These are phyloP conservation scores for Zoysia japonica DNA, from an alignment of 176 grass and related monocot genomes.

Conservation along the genomic window DNA sequence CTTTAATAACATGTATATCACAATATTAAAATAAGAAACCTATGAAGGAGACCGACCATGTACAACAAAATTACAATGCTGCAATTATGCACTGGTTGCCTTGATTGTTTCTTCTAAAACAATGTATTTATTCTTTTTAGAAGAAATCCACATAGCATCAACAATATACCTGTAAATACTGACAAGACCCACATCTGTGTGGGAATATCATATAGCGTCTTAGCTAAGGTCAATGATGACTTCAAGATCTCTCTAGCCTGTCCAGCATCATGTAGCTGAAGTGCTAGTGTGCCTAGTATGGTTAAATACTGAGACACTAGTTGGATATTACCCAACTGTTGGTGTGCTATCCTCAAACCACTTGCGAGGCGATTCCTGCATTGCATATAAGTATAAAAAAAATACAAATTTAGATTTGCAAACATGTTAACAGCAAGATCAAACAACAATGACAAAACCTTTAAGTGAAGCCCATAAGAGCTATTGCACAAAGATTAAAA, in stretches of 20 bases:
- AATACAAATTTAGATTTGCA: constrained; percentile 14
- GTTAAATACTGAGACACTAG: constrained; percentile 98
- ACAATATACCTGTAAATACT: constrained; percentile 75
- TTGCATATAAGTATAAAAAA: constrained; percentile 29
- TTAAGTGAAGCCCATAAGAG: too few relatives aligned
- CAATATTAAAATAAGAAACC: not conserved
- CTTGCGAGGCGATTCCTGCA: constrained; percentile 88
- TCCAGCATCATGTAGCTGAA: constrained; percentile 84
- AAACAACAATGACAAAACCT: not conserved
- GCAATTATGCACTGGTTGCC: not conserved
- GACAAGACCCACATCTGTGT: constrained; percentile 98
- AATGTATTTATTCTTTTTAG: too few relatives aligned
- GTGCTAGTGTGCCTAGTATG: constrained; percentile 84
- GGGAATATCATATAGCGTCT: constrained; percentile 95
- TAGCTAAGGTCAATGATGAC: constrained; percentile 88
- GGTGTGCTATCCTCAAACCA: constrained; percentile 97
- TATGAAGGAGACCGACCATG: constrained; percentile 1
- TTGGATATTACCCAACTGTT: constrained; percentile 96
- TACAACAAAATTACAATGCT: not conserved
- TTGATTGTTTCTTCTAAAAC: not conserved
- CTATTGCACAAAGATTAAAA: too few relatives aligned
- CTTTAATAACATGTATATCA: constrained; percentile 19
- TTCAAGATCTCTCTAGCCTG: constrained; percentile 97
- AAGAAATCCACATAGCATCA: constrained; percentile 8
- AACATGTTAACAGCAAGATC: constrained; percentile 8